These are phyloP conservation scores for Podila epigama DNA, from an alignment of 192 early-diverging fungal species.

Conservation along the genomic window DNA sequence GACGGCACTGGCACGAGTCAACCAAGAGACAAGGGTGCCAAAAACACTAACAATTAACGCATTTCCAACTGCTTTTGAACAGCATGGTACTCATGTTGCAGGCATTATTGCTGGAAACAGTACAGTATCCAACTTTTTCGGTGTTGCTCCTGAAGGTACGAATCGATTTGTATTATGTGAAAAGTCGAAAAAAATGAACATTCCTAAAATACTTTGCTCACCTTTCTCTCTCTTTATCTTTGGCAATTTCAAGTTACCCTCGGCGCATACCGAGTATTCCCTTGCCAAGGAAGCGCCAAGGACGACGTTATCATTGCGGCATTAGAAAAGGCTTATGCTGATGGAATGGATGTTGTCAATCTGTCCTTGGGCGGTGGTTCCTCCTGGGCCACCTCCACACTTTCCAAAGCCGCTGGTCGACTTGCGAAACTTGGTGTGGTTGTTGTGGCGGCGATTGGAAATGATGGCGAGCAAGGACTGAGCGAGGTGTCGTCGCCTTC, in stretches of 20 bases:
- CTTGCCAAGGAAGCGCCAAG: conserved; percentile 71
- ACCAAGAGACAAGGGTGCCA: background rate
- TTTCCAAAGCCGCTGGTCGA: conserved; percentile 61
- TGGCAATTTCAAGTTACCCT: conserved; percentile 62
- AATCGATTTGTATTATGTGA: background rate
- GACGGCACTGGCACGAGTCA: too few species aligned
- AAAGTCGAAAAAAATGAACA: too few species aligned
- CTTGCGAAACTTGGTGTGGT: conserved; percentile 51
- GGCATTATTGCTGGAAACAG: conserved; percentile 78
- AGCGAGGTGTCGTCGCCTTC: conserved; percentile 64
- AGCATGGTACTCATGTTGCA: conserved; percentile 69
- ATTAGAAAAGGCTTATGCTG: conserved; percentile 70
- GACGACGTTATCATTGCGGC: conserved; percentile 82
- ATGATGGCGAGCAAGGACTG: conserved; percentile 68
- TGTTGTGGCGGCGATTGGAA: conserved; percentile 71
- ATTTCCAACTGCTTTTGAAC: background rate
- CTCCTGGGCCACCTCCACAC: conserved; percentile 65
- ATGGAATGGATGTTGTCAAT: conserved; percentile 83
- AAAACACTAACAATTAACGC: background rate
- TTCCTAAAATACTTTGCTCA: background rate
- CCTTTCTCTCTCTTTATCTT: background rate
- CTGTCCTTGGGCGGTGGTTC: conserved; percentile 80
- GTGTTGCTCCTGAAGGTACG: conserved; percentile 83
- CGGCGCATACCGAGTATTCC: conserved; percentile 82
- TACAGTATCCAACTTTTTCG: conserved; percentile 56